Evolutionary conservation across 306 rosid species (phyloP).

Genomic region (Acacia melanoxylon): DNA sequence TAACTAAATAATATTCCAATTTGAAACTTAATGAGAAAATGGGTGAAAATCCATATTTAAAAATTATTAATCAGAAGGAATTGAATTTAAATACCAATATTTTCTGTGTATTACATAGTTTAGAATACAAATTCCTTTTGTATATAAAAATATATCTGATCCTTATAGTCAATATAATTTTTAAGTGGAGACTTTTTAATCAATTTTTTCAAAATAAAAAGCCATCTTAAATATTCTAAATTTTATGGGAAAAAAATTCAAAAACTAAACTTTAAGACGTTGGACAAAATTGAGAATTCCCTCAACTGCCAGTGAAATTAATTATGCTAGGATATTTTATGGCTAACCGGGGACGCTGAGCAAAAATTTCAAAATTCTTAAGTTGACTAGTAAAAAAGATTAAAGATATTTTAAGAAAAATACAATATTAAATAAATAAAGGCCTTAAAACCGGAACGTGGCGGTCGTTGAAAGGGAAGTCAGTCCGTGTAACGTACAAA

Average conservation of each 20-base stretch:
- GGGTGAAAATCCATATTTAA: no score
- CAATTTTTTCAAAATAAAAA: no score
- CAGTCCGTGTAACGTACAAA: constrained; percentile 33
- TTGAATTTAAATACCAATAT: no score
- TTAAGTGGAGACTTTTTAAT: no score
- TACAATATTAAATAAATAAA: neutral
- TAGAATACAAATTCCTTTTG: no score
- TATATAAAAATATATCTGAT: no score
- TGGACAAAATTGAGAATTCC: neutral
- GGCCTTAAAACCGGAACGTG: constrained; percentile 12
- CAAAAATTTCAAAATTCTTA: neutral
- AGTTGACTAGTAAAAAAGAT: neutral
- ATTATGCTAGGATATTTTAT: neutral
- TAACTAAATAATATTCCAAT: neutral
- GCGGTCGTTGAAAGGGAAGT: neutral
- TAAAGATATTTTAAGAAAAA: neutral
- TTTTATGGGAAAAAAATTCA: no score
- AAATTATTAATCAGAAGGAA: no score
- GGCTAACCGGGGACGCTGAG: no score
- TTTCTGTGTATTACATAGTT: no score
- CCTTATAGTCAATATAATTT: no score
- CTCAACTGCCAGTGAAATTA: neutral
- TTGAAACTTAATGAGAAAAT: neutral
- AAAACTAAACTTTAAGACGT: no score
- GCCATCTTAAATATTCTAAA: neutral